Evolutionary conservation across 73 alveolate genomes (phyloP).

Genomic region (Paramecium biaurelia): DNA sequence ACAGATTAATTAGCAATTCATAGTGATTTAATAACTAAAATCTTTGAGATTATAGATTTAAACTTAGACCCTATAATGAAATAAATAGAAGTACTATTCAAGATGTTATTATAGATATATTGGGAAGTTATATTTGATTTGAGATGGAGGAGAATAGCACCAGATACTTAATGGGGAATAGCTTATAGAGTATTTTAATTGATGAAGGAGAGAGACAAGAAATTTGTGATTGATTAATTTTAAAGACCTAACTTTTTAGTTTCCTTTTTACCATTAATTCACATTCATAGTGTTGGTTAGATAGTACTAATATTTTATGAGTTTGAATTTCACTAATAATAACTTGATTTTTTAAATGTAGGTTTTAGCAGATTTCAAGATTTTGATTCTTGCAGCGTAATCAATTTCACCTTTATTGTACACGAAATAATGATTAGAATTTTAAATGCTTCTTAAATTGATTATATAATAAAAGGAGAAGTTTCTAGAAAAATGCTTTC

Average conservation of each 20-base stretch:
- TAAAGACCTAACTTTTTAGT: not conserved
- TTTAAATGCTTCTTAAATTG: not conserved
- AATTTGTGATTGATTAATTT: not conserved
- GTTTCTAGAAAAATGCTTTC: not conserved
- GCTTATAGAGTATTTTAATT: not conserved
- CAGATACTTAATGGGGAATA: not conserved
- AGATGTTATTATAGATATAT: not conserved
- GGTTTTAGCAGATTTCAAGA: not conserved
- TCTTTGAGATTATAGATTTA: not conserved
- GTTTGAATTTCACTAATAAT: not conserved
- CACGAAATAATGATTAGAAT: conserved; percentile 29
- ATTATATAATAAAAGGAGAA: not conserved
- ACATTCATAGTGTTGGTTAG: not conserved
- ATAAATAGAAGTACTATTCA: not conserved
- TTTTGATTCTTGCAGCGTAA: not conserved
- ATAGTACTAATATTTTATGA: not conserved
- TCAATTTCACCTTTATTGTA: not conserved
- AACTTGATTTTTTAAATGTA: not conserved
- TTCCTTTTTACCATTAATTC: not conserved
- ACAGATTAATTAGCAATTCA: not conserved
- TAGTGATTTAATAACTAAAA: not conserved
- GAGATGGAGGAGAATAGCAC: not conserved
- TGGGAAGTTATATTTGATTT: not conserved
- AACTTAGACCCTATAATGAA: not conserved
- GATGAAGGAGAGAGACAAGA: not conserved